phyloP scores from a whole-genome alignment of 2,329 filamentous ascomycete genomes.

The Alternaria sp. region DNA sequence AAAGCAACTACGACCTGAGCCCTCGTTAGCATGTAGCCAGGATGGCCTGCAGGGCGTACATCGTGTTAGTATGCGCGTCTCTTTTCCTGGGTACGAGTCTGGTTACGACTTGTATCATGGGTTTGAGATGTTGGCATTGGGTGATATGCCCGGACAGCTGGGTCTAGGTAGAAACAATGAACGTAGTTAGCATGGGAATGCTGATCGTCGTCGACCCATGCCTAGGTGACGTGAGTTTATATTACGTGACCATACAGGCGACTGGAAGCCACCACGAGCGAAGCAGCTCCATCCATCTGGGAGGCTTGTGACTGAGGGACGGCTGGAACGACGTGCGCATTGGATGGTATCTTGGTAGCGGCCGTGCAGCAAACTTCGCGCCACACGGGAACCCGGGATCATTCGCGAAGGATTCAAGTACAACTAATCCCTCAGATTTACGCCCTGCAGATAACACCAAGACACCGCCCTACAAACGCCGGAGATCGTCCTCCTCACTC shows the following conservation, averaged over 20 bases:
- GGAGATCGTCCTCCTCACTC: not conserved
- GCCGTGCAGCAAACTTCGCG: not conserved
- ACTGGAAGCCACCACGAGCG: not conserved
- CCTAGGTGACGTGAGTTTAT: not conserved
- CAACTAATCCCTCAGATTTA: not conserved
- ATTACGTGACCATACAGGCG: not conserved
- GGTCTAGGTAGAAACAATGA: too few species aligned
- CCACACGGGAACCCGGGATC: not conserved
- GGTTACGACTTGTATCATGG: too few species aligned
- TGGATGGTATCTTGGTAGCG: not conserved
- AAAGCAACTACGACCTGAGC: conserved; percentile 4
- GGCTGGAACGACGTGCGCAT: not conserved
- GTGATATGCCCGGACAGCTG: rapidly evolving
- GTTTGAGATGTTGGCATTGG: not conserved
- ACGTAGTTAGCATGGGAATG: too few species aligned
- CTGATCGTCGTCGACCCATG: not conserved
- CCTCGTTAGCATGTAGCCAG: conserved; percentile 22
- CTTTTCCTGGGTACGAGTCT: not conserved
- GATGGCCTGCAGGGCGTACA: not conserved
- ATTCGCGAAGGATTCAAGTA: not conserved
- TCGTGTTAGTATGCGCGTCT: not conserved
- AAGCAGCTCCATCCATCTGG: not conserved
- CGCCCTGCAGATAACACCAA: not conserved
- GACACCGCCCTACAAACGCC: not conserved
- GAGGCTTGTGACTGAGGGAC: not conserved